Evolutionary conservation across 306 rosid genomes (phyloP).

Genomic region (Quillaja saponaria): DNA sequence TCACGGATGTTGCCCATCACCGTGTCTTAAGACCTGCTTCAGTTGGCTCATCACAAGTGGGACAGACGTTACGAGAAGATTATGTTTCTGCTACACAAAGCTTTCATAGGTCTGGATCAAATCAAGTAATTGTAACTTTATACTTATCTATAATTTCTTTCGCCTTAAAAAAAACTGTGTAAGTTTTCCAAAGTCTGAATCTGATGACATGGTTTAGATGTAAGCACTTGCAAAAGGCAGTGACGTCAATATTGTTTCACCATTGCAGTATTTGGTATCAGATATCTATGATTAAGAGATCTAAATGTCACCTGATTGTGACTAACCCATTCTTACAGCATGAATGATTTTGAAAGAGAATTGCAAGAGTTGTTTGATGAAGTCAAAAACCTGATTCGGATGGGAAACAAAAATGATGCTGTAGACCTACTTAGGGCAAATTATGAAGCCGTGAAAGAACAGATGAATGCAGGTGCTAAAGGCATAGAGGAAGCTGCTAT

Average conservation of each 20-base stretch:
- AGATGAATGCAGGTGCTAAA: slow-evolving; percentile 54
- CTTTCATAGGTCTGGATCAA: slow-evolving; percentile 48
- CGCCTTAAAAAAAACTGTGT: slow-evolving; percentile 19
- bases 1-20: slow-evolving; percentile 27
- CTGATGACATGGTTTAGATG: slow-evolving; percentile 7
- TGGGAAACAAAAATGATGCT: slow-evolving; percentile 64
- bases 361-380: slow-evolving; percentile 77
- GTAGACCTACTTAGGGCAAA: slow-evolving; percentile 71
- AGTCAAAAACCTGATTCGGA: slow-evolving; percentile 67
- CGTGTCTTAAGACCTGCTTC: slow-evolving; percentile 38
- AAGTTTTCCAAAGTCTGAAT: background rate
- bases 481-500: slow-evolving; percentile 87
- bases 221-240: no score
- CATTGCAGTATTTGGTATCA: background rate
- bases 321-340: slow-evolving; percentile 27
- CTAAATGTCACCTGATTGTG: slow-evolving; percentile 32
- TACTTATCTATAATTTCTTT: slow-evolving; percentile 5
- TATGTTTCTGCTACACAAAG: slow-evolving; percentile 37
- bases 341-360: slow-evolving; percentile 50
- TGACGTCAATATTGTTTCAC: no score
- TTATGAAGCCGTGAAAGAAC: slow-evolving; percentile 75
- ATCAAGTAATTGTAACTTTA: slow-evolving; percentile 14
- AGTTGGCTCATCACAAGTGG: slow-evolving; percentile 42
- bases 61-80: slow-evolving; percentile 23
- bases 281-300: slow-evolving; percentile 21